Evolutionary conservation across 2,329 filamentous ascomycete species (phyloP).

Genomic region (Helminthosporium solani): DNA sequence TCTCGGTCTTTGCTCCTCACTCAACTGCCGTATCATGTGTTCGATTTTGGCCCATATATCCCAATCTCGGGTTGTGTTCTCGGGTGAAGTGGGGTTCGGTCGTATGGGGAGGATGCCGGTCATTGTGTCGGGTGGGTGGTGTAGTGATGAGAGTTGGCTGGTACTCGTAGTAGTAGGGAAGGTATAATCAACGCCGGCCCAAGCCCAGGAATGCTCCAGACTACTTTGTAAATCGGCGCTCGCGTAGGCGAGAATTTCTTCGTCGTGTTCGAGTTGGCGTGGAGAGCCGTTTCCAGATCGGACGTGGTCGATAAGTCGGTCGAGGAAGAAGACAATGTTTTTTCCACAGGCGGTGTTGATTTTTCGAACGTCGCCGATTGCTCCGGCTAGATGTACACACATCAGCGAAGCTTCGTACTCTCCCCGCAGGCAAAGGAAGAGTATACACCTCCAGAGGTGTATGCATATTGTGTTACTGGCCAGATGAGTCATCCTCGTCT

Average conservation of each 20-base stretch:
- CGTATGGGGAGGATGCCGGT: constrained; percentile 49
- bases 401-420: constrained; percentile 71
- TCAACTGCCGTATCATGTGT: constrained; percentile 58
- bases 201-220: constrained; percentile 79
- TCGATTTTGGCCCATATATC: constrained; percentile 78
- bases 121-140: constrained; percentile 28
- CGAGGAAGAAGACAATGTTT: constrained; percentile 78
- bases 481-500: constrained; percentile 61
- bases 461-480: constrained; percentile 74
- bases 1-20: constrained; percentile 47
- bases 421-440: constrained; percentile 75
- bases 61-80: constrained; percentile 67
- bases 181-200: constrained; percentile 54
- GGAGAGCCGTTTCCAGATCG: constrained; percentile 45
- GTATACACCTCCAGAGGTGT: constrained; percentile 83
- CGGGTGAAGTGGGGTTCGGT: constrained; percentile 54
- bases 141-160: constrained; percentile 11
- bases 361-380: constrained; percentile 69
- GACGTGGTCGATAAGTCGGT: constrained; percentile 60
- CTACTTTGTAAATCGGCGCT: constrained; percentile 83
- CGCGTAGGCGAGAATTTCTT: constrained; percentile 84
- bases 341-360: constrained; percentile 78
- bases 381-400: constrained; percentile 70
- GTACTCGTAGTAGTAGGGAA: constrained; percentile 6
- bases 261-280: constrained; percentile 62